Conservation (phyloP, 2,329 filamentous ascomycete genomes). For the Keithomyces neogunnii region DNA sequence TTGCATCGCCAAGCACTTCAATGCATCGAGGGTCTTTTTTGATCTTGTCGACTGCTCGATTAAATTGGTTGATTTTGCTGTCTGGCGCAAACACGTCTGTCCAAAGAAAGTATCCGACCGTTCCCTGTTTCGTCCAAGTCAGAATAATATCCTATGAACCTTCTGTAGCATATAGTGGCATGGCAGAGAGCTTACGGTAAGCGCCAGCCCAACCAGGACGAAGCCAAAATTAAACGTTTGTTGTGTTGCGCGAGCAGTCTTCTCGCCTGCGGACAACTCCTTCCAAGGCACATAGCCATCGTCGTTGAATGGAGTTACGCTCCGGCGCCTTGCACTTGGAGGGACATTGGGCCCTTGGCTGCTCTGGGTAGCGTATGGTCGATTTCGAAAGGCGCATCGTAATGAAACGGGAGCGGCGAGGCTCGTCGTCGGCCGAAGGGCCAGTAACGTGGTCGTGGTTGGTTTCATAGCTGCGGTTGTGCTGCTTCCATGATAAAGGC, state of each 20-base stretch:
- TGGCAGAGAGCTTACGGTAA: constrained; percentile 53
- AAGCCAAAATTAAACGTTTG: constrained; percentile 84
- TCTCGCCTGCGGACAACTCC: constrained; percentile 67
- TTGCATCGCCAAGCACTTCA: constrained; percentile 64
- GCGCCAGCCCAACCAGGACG: constrained; percentile 62
- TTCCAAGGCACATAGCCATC: constrained; percentile 76
- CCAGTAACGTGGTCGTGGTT: constrained; percentile 23
- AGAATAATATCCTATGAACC: background rate
- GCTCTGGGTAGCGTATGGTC: constrained; percentile 53
- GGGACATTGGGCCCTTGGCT: constrained; percentile 26
- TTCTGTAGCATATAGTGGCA: background rate
- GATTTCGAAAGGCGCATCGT: background rate
- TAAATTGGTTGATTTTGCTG: constrained; percentile 82
- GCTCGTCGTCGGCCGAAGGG: constrained; percentile 24
- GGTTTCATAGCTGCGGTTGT: constrained; percentile 38
- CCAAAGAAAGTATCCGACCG: constrained; percentile 72
- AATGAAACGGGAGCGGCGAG: constrained; percentile 13
- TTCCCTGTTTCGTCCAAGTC: constrained; percentile 40
- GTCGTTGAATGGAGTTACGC: constrained; percentile 79
- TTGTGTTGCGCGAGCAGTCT: constrained; percentile 76
- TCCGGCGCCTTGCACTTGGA: constrained; percentile 47
- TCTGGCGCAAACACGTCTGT: constrained; percentile 76
- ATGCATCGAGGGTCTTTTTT: constrained; percentile 63
- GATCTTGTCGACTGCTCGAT: constrained; percentile 73
- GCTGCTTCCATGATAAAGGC: constrained; percentile 25